Evolutionary conservation across 1,139 yeast species (phyloP).

Genomic region (Scheffersomyces segobiensis): DNA sequence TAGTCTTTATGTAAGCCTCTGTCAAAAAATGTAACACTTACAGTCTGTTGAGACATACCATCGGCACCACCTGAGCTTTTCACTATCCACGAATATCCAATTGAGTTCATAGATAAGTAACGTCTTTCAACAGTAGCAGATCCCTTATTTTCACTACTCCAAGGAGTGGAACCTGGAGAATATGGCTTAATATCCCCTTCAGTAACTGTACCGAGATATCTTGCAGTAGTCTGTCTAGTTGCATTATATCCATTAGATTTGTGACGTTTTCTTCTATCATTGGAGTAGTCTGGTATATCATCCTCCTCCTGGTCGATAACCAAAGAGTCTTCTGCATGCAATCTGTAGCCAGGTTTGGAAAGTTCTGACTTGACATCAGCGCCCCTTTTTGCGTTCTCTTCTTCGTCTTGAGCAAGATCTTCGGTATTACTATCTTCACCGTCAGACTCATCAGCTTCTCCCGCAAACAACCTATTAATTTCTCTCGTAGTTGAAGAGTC

Average conservation of each 20-base stretch:
- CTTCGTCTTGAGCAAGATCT: conserved; percentile 18
- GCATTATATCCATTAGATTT: conserved; percentile 20
- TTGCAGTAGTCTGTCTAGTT: neutral
- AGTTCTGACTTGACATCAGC: neutral
- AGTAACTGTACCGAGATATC: conserved; percentile 4
- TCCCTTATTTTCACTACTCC: conserved; percentile 45
- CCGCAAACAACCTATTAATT: conserved; percentile 23
- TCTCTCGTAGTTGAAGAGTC: conserved; percentile 10
- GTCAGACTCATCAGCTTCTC: conserved; percentile 28
- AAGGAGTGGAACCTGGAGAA: conserved; percentile 87
- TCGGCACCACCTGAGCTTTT: conserved; percentile 43
- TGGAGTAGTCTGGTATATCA: conserved; percentile 12
- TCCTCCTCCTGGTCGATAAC: conserved; percentile 41
- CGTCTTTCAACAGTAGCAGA: conserved; percentile 49
- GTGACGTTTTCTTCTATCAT: conserved; percentile 29
- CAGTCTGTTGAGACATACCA: conserved; percentile 47
- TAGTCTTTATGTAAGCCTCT: conserved; percentile 76
- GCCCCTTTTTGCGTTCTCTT: conserved; percentile 13
- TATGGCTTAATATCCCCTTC: conserved; percentile 35
- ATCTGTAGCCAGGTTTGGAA: conserved; percentile 8
- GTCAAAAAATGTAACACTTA: conserved; percentile 88
- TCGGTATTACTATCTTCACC: conserved; percentile 27
- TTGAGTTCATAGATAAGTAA: conserved; percentile 75
- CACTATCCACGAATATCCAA: conserved; percentile 85
- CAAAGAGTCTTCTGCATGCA: conserved; percentile 33